A percentile compares a stretch with the other conserved stretches of the same genome.
Evolutionary conservation across 495 filamentous ascomycete species (phyloP).

Genomic region (Darksidea phi): DNA sequence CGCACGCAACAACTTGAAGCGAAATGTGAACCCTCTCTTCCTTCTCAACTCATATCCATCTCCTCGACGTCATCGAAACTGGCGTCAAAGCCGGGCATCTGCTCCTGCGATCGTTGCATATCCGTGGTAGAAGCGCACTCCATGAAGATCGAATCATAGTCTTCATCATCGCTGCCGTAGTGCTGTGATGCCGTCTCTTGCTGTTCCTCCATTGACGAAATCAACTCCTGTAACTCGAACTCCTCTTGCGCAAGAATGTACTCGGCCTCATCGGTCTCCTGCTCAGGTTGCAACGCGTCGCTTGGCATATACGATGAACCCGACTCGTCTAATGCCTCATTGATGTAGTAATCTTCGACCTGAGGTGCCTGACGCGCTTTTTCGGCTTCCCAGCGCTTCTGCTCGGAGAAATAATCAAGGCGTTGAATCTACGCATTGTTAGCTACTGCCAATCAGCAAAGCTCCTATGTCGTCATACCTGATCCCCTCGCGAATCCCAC

Average conservation of each 20-base stretch:
- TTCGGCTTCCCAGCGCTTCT: slow-evolving; percentile 50
- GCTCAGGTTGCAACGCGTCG: slow-evolving; percentile 5
- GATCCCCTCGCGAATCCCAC: slow-evolving; percentile 69
- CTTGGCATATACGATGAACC: not conserved
- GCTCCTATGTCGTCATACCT: slow-evolving; percentile 53
- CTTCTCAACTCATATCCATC: slow-evolving; percentile 33
- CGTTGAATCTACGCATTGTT: slow-evolving; percentile 46
- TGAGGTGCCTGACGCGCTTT: slow-evolving; percentile 41
- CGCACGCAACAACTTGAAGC: no score
- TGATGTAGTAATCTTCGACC: slow-evolving; percentile 21
- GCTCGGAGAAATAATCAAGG: slow-evolving; percentile 48
- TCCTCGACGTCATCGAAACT: slow-evolving; percentile 21
- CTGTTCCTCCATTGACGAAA: slow-evolving; percentile 46
- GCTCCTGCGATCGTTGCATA: not conserved
- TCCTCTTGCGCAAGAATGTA: slow-evolving; percentile 55
- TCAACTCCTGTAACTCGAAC: slow-evolving; percentile 58
- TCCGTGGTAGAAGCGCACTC: slow-evolving; percentile 38
- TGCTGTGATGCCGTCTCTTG: slow-evolving; percentile 18
- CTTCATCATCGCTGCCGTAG: slow-evolving; percentile 50
- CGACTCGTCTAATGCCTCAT: slow-evolving; percentile 14
- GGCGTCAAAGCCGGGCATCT: not conserved
- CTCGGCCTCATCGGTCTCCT: slow-evolving; percentile 41
- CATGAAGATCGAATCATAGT: slow-evolving; percentile 62
- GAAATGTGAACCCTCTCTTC: no score
- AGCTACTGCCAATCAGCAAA: not conserved